Conservation (phyloP, 345 rosid species). For the Eucalyptus pauciflora region DNA sequence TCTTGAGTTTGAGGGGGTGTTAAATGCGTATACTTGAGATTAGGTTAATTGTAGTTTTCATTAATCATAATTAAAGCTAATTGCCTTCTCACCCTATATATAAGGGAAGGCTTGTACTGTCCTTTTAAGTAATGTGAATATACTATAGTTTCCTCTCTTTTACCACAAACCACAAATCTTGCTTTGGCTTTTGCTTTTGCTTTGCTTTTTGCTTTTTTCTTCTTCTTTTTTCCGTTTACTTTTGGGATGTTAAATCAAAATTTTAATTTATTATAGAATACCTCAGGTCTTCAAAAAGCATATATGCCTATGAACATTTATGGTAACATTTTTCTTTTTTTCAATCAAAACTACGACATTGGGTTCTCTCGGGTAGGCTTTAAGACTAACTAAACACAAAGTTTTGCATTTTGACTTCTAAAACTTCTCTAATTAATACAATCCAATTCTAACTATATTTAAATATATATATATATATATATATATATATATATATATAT, state of each 20-base stretch:
- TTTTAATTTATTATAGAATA: neutral
- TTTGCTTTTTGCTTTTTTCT: neutral
- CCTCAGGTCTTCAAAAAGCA: neutral
- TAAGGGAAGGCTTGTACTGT: neutral
- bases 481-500: no score
- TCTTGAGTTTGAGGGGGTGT: neutral
- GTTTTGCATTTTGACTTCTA: neutral
- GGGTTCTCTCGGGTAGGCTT: neutral
- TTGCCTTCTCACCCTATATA: neutral
- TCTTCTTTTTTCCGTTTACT: neutral
- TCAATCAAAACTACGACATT: neutral
- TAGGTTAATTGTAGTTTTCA: neutral
- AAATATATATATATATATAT: rapidly evolving
- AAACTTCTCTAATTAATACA: neutral
- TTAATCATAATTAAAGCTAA: neutral
- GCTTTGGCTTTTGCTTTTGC: neutral
- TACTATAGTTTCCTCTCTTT: neutral
- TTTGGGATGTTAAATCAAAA: neutral
- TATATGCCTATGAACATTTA: neutral
- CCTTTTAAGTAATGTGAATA: neutral
- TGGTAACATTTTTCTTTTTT: neutral
- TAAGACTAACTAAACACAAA: neutral
- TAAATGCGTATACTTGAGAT: neutral
- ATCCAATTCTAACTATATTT: neutral
- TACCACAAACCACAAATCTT: neutral